Conservation (phyloP, 805 yeast species). For the Candida chauliodis region DNA sequence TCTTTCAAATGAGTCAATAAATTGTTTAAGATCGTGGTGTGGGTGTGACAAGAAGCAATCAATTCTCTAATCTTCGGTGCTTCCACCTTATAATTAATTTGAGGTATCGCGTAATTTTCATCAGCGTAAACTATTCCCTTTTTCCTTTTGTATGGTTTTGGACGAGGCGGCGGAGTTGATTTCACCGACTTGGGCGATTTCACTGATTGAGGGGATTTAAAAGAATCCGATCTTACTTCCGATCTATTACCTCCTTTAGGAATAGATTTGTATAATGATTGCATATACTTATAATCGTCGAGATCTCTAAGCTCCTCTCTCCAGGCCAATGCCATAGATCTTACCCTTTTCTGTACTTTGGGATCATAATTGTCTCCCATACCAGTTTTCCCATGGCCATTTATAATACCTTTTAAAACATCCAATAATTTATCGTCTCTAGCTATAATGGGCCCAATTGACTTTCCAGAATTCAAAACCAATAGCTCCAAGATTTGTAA, state of each 20-base stretch:
- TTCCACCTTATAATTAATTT: slow-evolving; percentile 64
- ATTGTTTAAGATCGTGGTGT: slow-evolving; percentile 68
- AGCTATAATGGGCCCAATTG: slow-evolving; percentile 45
- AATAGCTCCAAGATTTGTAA: slow-evolving; percentile 40
- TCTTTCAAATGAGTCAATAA: slow-evolving; percentile 39
- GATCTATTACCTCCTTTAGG: slow-evolving; percentile 27
- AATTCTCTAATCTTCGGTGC: slow-evolving; percentile 65
- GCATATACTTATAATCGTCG: slow-evolving; percentile 48
- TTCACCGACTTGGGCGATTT: slow-evolving; percentile 12
- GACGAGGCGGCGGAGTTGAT: slow-evolving; percentile 21
- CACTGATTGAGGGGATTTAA: not conserved
- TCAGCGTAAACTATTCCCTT: slow-evolving; percentile 35
- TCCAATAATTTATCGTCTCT: slow-evolving; percentile 67
- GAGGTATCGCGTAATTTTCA: slow-evolving; percentile 58
- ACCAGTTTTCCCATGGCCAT: slow-evolving; percentile 33
- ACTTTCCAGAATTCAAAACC: slow-evolving; percentile 41
- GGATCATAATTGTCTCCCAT: slow-evolving; percentile 32
- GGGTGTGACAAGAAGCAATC: slow-evolving; percentile 72
- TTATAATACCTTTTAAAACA: slow-evolving; percentile 51
- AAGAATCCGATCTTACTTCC: not conserved
- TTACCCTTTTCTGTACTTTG: slow-evolving; percentile 45
- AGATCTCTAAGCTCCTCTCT: slow-evolving; percentile 48
- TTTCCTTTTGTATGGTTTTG: slow-evolving; percentile 16
- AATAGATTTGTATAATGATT: slow-evolving; percentile 40
- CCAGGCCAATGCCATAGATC: slow-evolving; percentile 65